These are phyloP conservation scores for Diaporthe aspalathi DNA, from an alignment of 2,329 filamentous ascomycete species.

Conservation along the genomic window DNA sequence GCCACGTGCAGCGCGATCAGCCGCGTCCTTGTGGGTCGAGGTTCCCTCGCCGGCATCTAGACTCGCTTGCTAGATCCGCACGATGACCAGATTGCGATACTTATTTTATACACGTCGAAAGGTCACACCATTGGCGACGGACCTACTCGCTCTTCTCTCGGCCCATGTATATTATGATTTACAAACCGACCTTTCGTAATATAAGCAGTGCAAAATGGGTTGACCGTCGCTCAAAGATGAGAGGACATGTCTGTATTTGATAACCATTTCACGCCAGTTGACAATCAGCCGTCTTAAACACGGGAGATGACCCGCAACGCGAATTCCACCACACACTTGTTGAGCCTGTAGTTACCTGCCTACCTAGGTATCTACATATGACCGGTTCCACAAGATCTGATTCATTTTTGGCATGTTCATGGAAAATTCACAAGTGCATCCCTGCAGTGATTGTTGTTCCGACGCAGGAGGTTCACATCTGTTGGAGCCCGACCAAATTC, in stretches of 20 bases:
- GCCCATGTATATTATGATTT: neutral
- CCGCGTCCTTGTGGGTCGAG: neutral
- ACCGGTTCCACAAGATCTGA: neutral
- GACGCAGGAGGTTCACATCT: neutral
- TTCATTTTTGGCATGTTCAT: neutral
- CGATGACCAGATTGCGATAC: neutral
- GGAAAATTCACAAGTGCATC: neutral
- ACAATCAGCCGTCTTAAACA: too few species aligned
- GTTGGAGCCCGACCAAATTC: neutral
- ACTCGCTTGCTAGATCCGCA: neutral
- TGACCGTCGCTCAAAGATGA: too few species aligned
- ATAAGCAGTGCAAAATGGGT: too few species aligned
- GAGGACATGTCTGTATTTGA: too few species aligned
- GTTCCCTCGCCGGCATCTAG: neutral
- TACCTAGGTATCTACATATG: too few species aligned
- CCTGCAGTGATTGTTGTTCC: neutral
- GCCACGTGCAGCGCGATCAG: constrained; percentile 19
- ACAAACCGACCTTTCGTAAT: too few species aligned
- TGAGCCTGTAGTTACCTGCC: too few species aligned
- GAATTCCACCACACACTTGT: neutral
- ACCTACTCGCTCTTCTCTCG: neutral
- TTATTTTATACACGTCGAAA: too few species aligned
- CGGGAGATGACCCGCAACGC: too few species aligned
- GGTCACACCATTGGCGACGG: neutral
- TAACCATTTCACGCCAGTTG: too few species aligned